Base-by-base conservation (phyloP, 2,329 filamentous ascomycete species). In the Exophiala xenobiotica region DNA sequence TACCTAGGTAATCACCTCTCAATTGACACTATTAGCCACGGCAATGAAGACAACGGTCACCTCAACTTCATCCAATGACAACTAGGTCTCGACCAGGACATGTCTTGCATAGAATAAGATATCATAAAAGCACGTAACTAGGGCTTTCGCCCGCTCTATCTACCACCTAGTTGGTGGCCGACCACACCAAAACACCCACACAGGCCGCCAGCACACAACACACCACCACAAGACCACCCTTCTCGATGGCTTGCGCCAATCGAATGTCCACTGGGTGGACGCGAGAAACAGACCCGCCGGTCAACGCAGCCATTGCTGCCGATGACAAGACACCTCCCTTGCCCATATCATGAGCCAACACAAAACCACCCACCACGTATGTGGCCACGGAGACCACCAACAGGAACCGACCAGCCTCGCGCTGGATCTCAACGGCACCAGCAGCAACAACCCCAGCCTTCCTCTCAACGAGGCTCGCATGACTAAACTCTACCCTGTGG, bases 291-390 rank as follows among this genome's bases (percentile, higher is more conserved):
- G 41, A 33, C 4, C 29, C 45, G 11, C 22, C 46, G 11, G 52
- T 54, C 39, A 58, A 19, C 24, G 50, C 46, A 4, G 49, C 46
- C 56, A 58, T 56, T 37, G 53, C 49, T 42, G 19, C 18, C 8
- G 26, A 23, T 18, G 56, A 49, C 42, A 53, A 39, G 37, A 39
- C 24, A 12, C 53, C 56, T 14, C 44, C 46, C 22, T 38, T 33
- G 12, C 39, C 46, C 42, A 58, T 56, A 23, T 50, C 48, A 35
- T 56, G 49, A 42, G 51, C 45, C 53, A 58, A 24, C 27, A 46
- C 41, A 33, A 55, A 58, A 22, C 56, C 56, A 26, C 56, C 56
- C 16, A 55, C 29, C 27, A 50, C 33, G 16, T 49, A 58, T 14
- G 50, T 50, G 12, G 38, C 40, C 19, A 33, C 44, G 8, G 23